Base-by-base conservation (phyloP, 1,284 basidiomycete species). In the Ceratobasidium papillatum region DNA sequence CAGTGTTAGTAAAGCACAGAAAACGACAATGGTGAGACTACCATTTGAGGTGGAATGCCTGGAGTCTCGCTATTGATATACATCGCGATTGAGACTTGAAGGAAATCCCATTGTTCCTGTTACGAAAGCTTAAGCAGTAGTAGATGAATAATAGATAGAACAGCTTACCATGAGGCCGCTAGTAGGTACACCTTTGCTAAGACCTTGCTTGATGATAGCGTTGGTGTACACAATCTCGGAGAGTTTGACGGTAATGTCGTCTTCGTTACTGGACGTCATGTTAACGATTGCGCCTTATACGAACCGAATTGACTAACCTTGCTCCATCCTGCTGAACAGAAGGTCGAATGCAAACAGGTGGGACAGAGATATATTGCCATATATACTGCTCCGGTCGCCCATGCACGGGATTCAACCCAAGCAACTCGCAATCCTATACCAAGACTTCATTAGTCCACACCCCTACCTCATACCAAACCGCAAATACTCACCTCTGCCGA, bases 301-400 rank as follows among this genome's bases (percentile, higher is more conserved):
- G 19, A 32, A 56, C 34, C 5, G 30, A n/a, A 45, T 19, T 12
- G 9, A 79, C 83, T 72, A 74, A 84, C 84, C 85, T 87, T 45
- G 96, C 96, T 14, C 93, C 95, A 79, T 99, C 98, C 82, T 99
- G 98, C 0, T 94, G 93, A 0, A 99, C 98, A 4, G 96, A 98
- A 0, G 98, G 98, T 56, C 98, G 91, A 75, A 99, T 99, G 81
- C 95, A 98, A 49, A 98, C 96, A 0, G 98, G 98, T 22, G 98
- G 98, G 17, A 99, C 98, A 41, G 96, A 98, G 19, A 99, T 91
- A 82, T 99, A 99, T 82, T 99, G 97, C 98, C 98, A 99, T 75
- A 99, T 91, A 81, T 97, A 99, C 81, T 99, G 94, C 84, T 99
- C 98, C 1, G 98, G 98, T 73, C 98, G 86, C 71, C 96, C 96